Evolutionary conservation across 2,329 filamentous ascomycete species (phyloP).

Genomic region (Fusarium sp.): DNA sequence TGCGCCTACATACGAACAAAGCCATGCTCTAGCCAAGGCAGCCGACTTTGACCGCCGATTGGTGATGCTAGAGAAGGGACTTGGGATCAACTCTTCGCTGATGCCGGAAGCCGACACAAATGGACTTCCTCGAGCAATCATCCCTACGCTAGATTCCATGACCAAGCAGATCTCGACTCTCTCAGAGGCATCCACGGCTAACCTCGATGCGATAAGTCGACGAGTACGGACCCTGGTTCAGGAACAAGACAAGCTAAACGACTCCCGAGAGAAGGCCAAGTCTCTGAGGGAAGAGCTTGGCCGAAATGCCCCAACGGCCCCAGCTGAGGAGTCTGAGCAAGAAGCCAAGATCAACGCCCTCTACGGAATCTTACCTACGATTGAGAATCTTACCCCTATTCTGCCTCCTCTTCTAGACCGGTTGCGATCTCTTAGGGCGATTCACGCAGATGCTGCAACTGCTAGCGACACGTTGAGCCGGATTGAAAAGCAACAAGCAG

Average conservation of each 20-base stretch:
- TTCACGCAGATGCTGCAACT: slow-evolving; percentile 89
- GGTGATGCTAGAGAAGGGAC: slow-evolving; percentile 81
- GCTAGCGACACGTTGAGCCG: slow-evolving; percentile 84
- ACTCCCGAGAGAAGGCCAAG: slow-evolving; percentile 75
- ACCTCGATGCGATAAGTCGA: slow-evolving; percentile 80
- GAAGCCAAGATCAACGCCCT: slow-evolving; percentile 91
- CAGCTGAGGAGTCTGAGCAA: slow-evolving; percentile 76
- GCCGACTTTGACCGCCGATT: slow-evolving; percentile 91
- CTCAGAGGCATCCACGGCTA: slow-evolving; percentile 79
- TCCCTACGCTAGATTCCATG: slow-evolving; percentile 86
- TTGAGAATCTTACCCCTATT: slow-evolving; percentile 88
- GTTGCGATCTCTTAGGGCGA: slow-evolving; percentile 83
- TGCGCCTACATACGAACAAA: slow-evolving; percentile 75
- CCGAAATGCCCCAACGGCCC: slow-evolving; percentile 59
- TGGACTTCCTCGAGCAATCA: slow-evolving; percentile 76
- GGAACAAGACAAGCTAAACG: slow-evolving; percentile 81
- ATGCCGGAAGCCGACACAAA: slow-evolving; percentile 74
- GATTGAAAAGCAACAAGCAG: slow-evolving; percentile 84
- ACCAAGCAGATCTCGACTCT: slow-evolving; percentile 86
- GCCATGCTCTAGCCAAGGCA: slow-evolving; percentile 82
- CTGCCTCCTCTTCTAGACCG: slow-evolving; percentile 89
- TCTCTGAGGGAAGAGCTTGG: slow-evolving; percentile 73
- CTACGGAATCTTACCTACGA: slow-evolving; percentile 89
- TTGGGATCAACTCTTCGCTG: slow-evolving; percentile 83
- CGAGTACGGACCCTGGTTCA: slow-evolving; percentile 79